A percentile compares a stretch with the other conserved stretches of the same genome.
These are phyloP conservation scores for Magnolia kwangsiensis DNA, from an alignment of 164 flowering plant genomes.

Conservation along the genomic window DNA sequence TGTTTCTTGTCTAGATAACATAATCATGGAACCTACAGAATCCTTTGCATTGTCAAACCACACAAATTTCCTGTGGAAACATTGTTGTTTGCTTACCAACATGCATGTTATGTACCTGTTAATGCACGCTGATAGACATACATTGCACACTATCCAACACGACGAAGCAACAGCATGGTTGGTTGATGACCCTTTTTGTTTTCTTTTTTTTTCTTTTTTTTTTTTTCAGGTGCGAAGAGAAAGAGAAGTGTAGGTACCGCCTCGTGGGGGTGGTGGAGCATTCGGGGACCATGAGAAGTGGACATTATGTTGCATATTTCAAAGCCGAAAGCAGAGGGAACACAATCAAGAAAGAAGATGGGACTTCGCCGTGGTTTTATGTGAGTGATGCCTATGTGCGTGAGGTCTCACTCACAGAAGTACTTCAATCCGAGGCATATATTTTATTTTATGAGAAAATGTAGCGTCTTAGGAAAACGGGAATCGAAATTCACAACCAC, in stretches of 20 bases:
- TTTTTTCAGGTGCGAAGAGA: conserved; percentile 45
- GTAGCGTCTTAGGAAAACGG: background rate
- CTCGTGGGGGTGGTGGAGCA: conserved; percentile 89
- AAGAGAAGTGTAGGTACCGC: conserved; percentile 36
- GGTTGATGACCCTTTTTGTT: background rate
- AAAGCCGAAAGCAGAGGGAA: conserved; percentile 39
- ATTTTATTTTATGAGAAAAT: conserved; percentile 70
- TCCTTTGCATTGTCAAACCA: too few species aligned
- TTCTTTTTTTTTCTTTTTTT: conserved; percentile 1
- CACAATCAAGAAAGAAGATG: conserved; percentile 18
- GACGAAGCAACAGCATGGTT: background rate
- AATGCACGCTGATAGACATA: background rate
- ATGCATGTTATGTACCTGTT: too few species aligned
- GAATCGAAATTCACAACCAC: background rate
- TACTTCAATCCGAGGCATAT: conserved; percentile 82
- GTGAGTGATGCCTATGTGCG: conserved; percentile 70
- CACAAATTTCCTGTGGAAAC: too few species aligned
- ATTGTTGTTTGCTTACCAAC: too few species aligned
- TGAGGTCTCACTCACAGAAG: conserved; percentile 60
- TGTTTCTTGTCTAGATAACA: background rate
- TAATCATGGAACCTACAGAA: too few species aligned
- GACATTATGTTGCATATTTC: conserved; percentile 91
- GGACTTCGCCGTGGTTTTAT: conserved; percentile 54
- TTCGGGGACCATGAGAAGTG: conserved; percentile 80
- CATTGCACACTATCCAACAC: background rate